Conservation (phyloP, 495 filamentous ascomycete genomes). For the Penicillium lividum region DNA sequence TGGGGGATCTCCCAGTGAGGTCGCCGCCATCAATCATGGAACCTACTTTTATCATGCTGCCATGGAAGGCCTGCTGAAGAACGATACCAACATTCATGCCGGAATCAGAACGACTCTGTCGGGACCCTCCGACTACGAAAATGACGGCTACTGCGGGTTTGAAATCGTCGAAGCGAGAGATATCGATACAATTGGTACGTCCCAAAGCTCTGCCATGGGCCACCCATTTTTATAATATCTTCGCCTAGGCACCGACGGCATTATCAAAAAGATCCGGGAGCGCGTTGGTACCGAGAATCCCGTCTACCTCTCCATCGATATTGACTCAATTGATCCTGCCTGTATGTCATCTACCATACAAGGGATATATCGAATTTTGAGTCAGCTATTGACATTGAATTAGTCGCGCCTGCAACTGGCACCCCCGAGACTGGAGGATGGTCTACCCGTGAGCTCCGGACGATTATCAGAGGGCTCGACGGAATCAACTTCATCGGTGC, state of each 20-base stretch:
- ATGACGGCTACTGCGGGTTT: constrained; percentile 84
- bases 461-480: constrained; percentile 70
- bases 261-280: constrained; percentile 73
- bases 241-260: constrained; percentile 51
- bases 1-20: constrained; percentile 60
- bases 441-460: constrained; percentile 76
- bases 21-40: constrained; percentile 80
- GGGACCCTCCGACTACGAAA: constrained; percentile 72
- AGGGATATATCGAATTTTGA: background rate
- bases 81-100: constrained; percentile 82
- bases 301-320: constrained; percentile 85
- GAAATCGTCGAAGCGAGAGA: constrained; percentile 78
- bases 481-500: constrained; percentile 76
- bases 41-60: constrained; percentile 76
- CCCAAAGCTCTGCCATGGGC: background rate
- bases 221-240: background rate
- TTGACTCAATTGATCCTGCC: constrained; percentile 85
- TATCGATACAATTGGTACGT: constrained; percentile 68
- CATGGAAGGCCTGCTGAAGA: constrained; percentile 71
- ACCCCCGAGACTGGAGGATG: constrained; percentile 88
- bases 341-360: constrained; percentile 47
- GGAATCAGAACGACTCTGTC: constrained; percentile 79
- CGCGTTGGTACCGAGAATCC: constrained; percentile 70
- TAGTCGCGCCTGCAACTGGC: constrained; percentile 78
- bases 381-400: background rate